These are phyloP conservation scores for Epichloe sylvatica DNA, from an alignment of 2,329 filamentous ascomycete genomes.

Conservation along the genomic window DNA sequence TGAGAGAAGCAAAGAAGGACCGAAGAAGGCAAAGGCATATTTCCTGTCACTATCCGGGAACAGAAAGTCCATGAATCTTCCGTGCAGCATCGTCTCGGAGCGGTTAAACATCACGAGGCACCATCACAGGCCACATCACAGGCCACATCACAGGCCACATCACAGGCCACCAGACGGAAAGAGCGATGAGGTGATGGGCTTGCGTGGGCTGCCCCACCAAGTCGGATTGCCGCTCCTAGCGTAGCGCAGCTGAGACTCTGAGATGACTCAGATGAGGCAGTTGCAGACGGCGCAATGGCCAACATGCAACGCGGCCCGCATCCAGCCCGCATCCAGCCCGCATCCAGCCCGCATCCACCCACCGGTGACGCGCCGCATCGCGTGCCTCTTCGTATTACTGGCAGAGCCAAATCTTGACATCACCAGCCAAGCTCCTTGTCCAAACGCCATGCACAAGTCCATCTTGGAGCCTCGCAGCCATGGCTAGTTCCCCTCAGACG, in stretches of 20 bases:
- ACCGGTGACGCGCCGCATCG: not conserved
- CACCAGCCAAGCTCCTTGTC: not conserved
- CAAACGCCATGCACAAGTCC: not conserved
- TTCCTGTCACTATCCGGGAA: not conserved
- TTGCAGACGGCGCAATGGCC: not conserved
- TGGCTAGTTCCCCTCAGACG: constrained; percentile 7
- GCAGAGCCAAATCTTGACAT: not conserved
- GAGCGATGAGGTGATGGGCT: constrained; percentile 5
- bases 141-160: not conserved
- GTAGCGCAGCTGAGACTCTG: not conserved
- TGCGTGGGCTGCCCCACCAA: not conserved
- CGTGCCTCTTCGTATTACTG: not conserved
- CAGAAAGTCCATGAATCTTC: not conserved
- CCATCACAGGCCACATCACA: not conserved
- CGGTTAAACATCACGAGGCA: not conserved
- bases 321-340: not conserved
- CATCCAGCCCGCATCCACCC: not conserved
- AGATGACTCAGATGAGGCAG: not conserved
- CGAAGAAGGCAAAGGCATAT: not conserved
- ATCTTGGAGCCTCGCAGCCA: not conserved
- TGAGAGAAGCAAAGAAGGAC: not conserved
- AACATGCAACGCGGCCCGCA: not conserved
- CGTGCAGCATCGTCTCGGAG: no score
- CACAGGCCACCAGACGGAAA: not conserved
- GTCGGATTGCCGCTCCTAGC: not conserved